phyloP scores from a whole-genome alignment of 768 basidiomycete species.

The Amanita inopinata region DNA sequence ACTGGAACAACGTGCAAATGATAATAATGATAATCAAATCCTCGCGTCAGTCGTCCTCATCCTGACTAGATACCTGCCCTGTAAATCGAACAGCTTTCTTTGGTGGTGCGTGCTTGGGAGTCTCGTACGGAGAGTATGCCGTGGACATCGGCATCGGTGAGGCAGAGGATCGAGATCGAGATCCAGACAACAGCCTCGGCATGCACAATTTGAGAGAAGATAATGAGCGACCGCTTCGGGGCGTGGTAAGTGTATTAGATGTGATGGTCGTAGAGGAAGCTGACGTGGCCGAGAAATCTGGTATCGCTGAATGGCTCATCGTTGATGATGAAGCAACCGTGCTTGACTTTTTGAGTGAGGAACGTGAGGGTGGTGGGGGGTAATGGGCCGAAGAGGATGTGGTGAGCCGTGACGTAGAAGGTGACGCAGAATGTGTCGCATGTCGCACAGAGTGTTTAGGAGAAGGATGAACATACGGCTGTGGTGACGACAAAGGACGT shows the following conservation, averaged over 20 bases:
- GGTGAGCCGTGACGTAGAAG: conserved; percentile 15
- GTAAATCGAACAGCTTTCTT: conserved; percentile 59
- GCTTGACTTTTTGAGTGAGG: conserved; percentile 52
- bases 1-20: not conserved
- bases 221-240: conserved; percentile 25
- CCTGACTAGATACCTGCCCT: conserved; percentile 22
- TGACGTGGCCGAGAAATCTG: conserved; percentile 31
- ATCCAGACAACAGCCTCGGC: conserved; percentile 40
- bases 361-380: conserved; percentile 50
- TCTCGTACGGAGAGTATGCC: conserved; percentile 29
- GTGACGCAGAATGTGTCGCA: conserved; percentile 14
- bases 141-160: conserved; percentile 26
- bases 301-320: conserved; percentile 23
- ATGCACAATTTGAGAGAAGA: conserved; percentile 34
- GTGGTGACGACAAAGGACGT: conserved; percentile 28
- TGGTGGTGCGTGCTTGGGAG: conserved; percentile 14
- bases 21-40: not conserved
- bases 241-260: conserved; percentile 25
- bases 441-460: not conserved
- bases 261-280: conserved; percentile 40
- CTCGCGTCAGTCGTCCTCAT: not conserved
- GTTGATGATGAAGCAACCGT: conserved; percentile 27
- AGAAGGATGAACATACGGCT: conserved; percentile 11
- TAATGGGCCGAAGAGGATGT: conserved; percentile 23
- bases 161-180: conserved; percentile 19